These are phyloP conservation scores for Ophiostoma ips DNA, from an alignment of 2,329 filamentous ascomycete genomes.

Conservation along the genomic window DNA sequence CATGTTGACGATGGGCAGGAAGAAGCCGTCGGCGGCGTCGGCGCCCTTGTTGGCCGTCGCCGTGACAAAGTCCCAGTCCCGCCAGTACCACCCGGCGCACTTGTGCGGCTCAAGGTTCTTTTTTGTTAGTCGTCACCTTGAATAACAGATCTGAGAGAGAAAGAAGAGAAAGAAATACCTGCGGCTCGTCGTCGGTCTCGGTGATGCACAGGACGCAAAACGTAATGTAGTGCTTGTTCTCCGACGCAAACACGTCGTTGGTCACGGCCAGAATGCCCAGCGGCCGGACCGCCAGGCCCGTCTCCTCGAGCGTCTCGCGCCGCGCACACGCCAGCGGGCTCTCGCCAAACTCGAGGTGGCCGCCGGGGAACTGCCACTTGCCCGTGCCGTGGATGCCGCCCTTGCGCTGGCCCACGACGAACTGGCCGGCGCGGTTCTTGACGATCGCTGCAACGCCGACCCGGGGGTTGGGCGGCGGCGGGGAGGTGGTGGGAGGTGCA, in stretches of 20 bases:
- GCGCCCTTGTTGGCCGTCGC: conserved; percentile 19
- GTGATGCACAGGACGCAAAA: conserved; percentile 48
- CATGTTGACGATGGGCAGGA: conserved; percentile 27
- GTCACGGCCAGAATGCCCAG: conserved; percentile 44
- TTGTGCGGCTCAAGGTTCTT: conserved; percentile 36
- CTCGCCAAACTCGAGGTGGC: conserved; percentile 61
- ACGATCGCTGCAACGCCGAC: conserved; percentile 37
- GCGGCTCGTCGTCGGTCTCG: conserved; percentile 32
- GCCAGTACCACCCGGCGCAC: conserved; percentile 37
- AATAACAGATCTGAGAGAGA: not conserved
- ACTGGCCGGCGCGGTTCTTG: conserved; percentile 25
- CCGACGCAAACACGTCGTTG: conserved; percentile 48
- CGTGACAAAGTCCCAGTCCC: conserved; percentile 29
- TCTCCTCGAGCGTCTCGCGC: conserved; percentile 59
- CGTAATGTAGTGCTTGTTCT: conserved; percentile 62
- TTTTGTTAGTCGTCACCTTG: too few species aligned
- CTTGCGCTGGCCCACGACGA: conserved; percentile 34
- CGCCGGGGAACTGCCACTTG: conserved; percentile 53
- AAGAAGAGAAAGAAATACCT: conserved; percentile 26
- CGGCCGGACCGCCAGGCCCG: conserved; percentile 42
- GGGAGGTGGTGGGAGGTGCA: not conserved
- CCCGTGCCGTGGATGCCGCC: conserved; percentile 30
- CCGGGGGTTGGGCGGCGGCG: conserved; percentile 16
- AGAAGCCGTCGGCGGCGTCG: conserved; percentile 21
- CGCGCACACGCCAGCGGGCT: conserved; percentile 45